Conservation (phyloP, 805 yeast species). For the Candida quercuum region DNA sequence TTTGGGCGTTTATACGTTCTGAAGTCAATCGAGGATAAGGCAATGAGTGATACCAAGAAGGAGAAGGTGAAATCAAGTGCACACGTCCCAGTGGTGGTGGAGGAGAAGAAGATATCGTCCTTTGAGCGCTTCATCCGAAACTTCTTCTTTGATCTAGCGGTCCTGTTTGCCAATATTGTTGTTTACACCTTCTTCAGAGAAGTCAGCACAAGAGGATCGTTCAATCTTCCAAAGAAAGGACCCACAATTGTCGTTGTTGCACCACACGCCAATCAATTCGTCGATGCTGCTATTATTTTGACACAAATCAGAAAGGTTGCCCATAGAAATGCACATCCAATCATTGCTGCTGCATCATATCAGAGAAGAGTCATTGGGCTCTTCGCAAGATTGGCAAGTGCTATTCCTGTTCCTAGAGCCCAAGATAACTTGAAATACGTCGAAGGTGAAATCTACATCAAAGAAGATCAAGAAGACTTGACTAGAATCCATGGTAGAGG, state of each 20-base stretch:
- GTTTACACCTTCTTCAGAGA: constrained; percentile 57
- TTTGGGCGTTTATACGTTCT: too few relatives aligned
- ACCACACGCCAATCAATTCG: constrained; percentile 86
- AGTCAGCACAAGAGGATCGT: constrained; percentile 67
- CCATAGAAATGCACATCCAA: constrained; percentile 64
- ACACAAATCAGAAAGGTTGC: constrained; percentile 60
- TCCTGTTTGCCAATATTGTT: constrained; percentile 19
- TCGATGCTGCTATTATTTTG: constrained; percentile 75
- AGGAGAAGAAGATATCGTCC: background rate
- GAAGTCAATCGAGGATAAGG: too few relatives aligned
- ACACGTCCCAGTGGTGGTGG: constrained; percentile 10
- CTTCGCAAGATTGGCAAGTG: constrained; percentile 64
- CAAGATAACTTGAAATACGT: constrained; percentile 74
- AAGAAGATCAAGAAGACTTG: constrained; percentile 35
- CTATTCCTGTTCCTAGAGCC: constrained; percentile 88
- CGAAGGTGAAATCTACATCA: constrained; percentile 60
- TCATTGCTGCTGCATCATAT: constrained; percentile 78
- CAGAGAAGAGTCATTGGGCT: constrained; percentile 61
- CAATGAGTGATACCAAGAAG: background rate
- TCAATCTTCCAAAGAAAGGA: constrained; percentile 51
- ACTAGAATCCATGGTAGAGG: constrained; percentile 52
- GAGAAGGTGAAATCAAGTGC: constrained; percentile 3
- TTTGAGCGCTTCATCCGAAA: constrained; percentile 4
- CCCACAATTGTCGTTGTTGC: constrained; percentile 78
- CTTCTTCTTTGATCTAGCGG: constrained; percentile 15